Percentiles rank a stretch among this genome's conserved stretches.
These are phyloP conservation scores for Fusarium zealandicum DNA, from an alignment of 2,329 filamentous ascomycete species.

Conservation along the genomic window DNA sequence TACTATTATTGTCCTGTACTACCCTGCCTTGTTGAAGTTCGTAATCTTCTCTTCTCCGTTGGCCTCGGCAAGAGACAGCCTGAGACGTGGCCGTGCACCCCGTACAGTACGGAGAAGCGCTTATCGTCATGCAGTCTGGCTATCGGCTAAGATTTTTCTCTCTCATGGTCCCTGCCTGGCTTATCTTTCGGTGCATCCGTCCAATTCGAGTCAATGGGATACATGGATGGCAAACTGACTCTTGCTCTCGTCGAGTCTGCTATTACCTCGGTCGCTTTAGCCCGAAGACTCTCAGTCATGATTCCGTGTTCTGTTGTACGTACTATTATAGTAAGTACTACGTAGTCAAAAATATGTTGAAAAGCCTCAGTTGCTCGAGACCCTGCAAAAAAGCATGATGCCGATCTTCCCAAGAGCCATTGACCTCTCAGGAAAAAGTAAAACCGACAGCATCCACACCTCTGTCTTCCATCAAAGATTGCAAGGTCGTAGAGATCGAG, in stretches of 20 bases:
- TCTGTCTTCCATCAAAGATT: conserved; percentile 22
- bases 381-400: conserved; percentile 24
- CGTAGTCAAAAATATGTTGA: not conserved
- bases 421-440: conserved; percentile 30
- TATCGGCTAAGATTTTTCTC: conserved; percentile 27
- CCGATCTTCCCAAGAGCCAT: conserved; percentile 34
- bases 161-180: conserved; percentile 19
- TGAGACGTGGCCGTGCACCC: conserved; percentile 1
- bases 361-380: conserved; percentile 28
- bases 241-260: conserved; percentile 4
- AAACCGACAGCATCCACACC: conserved; percentile 25
- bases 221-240: conserved; percentile 1
- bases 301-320: not conserved
- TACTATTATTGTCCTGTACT: not conserved
- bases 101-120: conserved; percentile 31
- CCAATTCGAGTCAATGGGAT: conserved; percentile 24
- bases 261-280: conserved; percentile 1
- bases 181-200: conserved; percentile 36
- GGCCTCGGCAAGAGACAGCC: conserved; percentile 27
- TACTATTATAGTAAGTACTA: not conserved
- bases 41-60: conserved; percentile 26
- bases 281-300: not conserved
- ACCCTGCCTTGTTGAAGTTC: conserved; percentile 4
- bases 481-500: conserved; percentile 16
- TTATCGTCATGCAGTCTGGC: conserved; percentile 26